A percentile compares a stretch with the other conserved stretches of the same genome.
Evolutionary conservation across 1,139 yeast genomes (phyloP).

Genomic region (Candida dubliniensis): DNA sequence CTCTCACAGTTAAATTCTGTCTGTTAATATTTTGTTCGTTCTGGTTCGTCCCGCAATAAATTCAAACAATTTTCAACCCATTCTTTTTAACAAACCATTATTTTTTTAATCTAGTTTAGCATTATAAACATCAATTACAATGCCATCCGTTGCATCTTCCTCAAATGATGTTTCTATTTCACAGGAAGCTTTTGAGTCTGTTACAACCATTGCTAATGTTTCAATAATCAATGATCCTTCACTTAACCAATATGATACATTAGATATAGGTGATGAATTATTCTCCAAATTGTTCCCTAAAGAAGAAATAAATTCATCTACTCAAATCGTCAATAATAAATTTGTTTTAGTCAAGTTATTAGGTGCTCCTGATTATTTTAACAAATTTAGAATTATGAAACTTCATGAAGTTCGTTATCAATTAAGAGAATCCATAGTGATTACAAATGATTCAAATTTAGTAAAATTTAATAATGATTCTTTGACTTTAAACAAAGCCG

Average conservation of each 20-base stretch:
- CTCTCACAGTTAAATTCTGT: too few species aligned
- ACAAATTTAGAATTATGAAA: constrained; percentile 35
- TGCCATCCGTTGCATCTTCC: constrained; percentile 14
- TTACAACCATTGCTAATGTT: constrained; percentile 28
- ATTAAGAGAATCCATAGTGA: constrained; percentile 27
- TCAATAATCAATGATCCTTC: constrained; percentile 34
- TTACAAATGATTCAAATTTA: constrained; percentile 41
- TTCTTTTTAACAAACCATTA: background rate
- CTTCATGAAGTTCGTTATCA: constrained; percentile 31
- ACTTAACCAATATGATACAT: constrained; percentile 25
- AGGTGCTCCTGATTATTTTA: constrained; percentile 47
- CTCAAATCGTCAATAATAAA: constrained; percentile 14
- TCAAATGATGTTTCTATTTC: background rate
- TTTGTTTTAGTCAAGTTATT: constrained; percentile 38
- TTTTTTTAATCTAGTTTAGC: background rate
- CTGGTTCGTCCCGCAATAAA: background rate
- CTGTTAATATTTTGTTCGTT: background rate
- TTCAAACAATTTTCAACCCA: background rate
- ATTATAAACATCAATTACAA: background rate
- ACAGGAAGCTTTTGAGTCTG: constrained; percentile 3
- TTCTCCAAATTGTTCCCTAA: constrained; percentile 34
- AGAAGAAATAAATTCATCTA: constrained; percentile 12
- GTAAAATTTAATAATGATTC: constrained; percentile 28
- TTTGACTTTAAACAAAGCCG: constrained; percentile 34
- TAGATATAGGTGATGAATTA: constrained; percentile 38